Evolutionary conservation across 2,329 filamentous ascomycete species (phyloP).

Genomic region (Paecilomyces niveus): DNA sequence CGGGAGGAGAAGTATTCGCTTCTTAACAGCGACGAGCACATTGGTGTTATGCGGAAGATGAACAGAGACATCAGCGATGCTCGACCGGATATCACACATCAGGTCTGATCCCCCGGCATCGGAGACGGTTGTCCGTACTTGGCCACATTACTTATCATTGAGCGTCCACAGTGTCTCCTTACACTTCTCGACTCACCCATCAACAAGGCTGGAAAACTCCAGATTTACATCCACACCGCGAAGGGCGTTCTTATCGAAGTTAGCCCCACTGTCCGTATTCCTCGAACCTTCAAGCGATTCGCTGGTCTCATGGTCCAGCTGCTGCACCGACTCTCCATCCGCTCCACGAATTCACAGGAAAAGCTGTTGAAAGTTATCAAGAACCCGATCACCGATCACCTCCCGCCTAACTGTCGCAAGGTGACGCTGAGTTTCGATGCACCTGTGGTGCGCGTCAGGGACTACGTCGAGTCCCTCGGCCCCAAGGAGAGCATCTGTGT

Average conservation of each 20-base stretch:
- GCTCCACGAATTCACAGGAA: slow-evolving; percentile 93
- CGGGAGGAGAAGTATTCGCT: slow-evolving; percentile 95
- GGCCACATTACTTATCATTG: slow-evolving; percentile 8
- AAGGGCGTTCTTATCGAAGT: slow-evolving; percentile 97
- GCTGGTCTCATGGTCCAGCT: slow-evolving; percentile 98
- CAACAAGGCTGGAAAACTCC: slow-evolving; percentile 95
- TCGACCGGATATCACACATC: slow-evolving; percentile 94
- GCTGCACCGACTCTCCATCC: slow-evolving; percentile 88
- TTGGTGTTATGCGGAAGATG: slow-evolving; percentile 99
- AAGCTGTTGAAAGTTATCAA: slow-evolving; percentile 96
- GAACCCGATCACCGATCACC: slow-evolving; percentile 94
- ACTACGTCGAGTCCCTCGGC: slow-evolving; percentile 75
- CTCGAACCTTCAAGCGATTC: slow-evolving; percentile 97
- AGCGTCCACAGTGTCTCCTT: slow-evolving; percentile 68
- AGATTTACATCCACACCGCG: slow-evolving; percentile 97
- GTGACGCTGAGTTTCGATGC: slow-evolving; percentile 94
- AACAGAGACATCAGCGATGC: slow-evolving; percentile 97
- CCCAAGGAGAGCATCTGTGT: slow-evolving; percentile 92
- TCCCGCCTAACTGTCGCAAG: slow-evolving; percentile 95
- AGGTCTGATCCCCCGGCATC: slow-evolving; percentile 55
- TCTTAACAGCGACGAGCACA: slow-evolving; percentile 98
- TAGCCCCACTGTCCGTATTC: slow-evolving; percentile 94
- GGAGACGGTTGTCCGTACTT: not conserved
- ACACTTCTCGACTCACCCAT: slow-evolving; percentile 95
- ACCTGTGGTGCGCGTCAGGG: slow-evolving; percentile 74